Percentiles rank a stretch among this genome's conserved stretches.
These are phyloP conservation scores for Candida krabiensis DNA, from an alignment of 805 yeast genomes.

Conservation along the genomic window DNA sequence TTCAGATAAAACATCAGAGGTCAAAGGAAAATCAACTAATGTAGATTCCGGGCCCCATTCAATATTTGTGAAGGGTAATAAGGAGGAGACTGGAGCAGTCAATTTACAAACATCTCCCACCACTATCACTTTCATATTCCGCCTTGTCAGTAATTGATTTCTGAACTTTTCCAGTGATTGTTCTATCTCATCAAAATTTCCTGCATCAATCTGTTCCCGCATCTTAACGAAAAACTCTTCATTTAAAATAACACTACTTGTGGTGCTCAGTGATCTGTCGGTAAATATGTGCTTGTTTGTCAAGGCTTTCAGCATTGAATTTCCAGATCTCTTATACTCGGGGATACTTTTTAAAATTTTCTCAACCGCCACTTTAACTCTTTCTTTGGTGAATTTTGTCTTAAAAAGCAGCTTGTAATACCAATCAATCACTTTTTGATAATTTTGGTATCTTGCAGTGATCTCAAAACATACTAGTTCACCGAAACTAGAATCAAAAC, in stretches of 20 bases:
- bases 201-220: slow-evolving; percentile 51
- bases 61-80: slow-evolving; percentile 42
- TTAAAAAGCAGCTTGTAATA: slow-evolving; percentile 60
- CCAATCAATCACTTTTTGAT: slow-evolving; percentile 75
- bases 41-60: not conserved
- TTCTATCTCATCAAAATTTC: slow-evolving; percentile 48
- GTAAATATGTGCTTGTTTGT: slow-evolving; percentile 45
- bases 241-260: slow-evolving; percentile 62
- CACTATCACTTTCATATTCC: slow-evolving; percentile 66
- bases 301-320: slow-evolving; percentile 64
- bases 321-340: slow-evolving; percentile 63
- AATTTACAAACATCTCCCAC: slow-evolving; percentile 65
- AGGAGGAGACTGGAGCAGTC: slow-evolving; percentile 54
- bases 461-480: slow-evolving; percentile 67
- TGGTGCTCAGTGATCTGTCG: slow-evolving; percentile 60
- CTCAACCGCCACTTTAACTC: slow-evolving; percentile 67
- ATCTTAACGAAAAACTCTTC: slow-evolving; percentile 56
- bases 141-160: slow-evolving; percentile 49
- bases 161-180: slow-evolving; percentile 53
- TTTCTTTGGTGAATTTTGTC: slow-evolving; percentile 67
- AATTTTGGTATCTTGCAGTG: slow-evolving; percentile 61
- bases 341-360: slow-evolving; percentile 59
- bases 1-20: slow-evolving; percentile 52
- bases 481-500: slow-evolving; percentile 58
- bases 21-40: slow-evolving; percentile 45